phyloP scores from a whole-genome alignment of 2,329 filamentous ascomycete genomes.

The Scopulariopsis brevicaulis region DNA sequence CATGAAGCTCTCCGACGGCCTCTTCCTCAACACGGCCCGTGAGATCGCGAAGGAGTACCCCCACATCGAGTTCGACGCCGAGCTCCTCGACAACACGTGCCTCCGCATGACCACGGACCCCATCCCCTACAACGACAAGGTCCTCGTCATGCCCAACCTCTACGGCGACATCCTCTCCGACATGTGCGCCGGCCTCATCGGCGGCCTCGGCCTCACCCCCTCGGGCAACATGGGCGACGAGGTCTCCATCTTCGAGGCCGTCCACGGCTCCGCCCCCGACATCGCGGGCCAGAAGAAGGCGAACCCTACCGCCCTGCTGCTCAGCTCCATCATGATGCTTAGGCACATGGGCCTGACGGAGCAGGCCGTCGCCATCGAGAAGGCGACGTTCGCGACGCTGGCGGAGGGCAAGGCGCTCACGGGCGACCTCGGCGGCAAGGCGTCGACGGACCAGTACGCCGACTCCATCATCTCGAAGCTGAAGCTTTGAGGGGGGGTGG shows the following conservation, averaged over 20 bases:
- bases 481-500: conserved; percentile 19
- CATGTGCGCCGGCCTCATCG: conserved; percentile 98
- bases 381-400: conserved; percentile 88
- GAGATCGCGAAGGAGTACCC: conserved; percentile 93
- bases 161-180: conserved; percentile 99
- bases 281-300: conserved; percentile 93
- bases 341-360: conserved; percentile 89
- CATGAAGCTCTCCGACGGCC: conserved; percentile 99
- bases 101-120: conserved; percentile 98
- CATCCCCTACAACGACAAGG: conserved; percentile 95
- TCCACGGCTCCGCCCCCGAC: conserved; percentile 93
- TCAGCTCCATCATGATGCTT: conserved; percentile 99
- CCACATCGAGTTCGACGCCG: conserved; percentile 88
- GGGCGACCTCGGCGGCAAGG: conserved; percentile 89
- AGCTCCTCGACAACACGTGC: conserved; percentile 98
- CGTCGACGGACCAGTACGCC: conserved; percentile 93
- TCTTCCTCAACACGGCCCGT: conserved; percentile 82
- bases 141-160: conserved; percentile 94
- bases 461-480: conserved; percentile 72
- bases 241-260: conserved; percentile 99
- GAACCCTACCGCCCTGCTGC: conserved; percentile 92
- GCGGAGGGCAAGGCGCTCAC: conserved; percentile 95
- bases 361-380: conserved; percentile 81
- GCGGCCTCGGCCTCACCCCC: conserved; percentile 90
- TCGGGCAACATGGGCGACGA: conserved; percentile 98